Conservation (phyloP, 768 basidiomycete species). For the Leccinum fibrillosum region DNA sequence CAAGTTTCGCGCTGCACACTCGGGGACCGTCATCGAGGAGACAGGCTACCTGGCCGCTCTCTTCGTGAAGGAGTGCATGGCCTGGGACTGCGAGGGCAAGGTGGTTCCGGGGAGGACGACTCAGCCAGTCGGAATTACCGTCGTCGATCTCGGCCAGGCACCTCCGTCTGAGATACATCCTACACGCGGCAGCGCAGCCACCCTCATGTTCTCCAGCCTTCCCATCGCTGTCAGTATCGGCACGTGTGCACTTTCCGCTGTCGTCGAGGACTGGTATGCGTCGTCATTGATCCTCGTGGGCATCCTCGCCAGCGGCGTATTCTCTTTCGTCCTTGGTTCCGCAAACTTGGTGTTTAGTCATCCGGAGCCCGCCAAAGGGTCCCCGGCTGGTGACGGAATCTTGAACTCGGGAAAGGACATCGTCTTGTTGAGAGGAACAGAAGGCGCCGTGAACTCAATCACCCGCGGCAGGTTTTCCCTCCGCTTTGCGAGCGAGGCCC, state of each 20-base stretch:
- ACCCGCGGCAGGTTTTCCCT: conserved; percentile 22
- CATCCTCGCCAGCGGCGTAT: conserved; percentile 29
- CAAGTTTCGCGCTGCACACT: conserved; percentile 74
- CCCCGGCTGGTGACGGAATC: conserved; percentile 29
- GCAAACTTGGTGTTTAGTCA: conserved; percentile 20
- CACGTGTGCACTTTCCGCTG: conserved; percentile 18
- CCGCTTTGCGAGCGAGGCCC: conserved; percentile 12
- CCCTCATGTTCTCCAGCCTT: conserved; percentile 11
- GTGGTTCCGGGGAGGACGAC: conserved; percentile 11
- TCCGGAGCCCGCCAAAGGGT: conserved; percentile 22
- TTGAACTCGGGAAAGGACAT: conserved; percentile 18
- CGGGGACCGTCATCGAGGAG: conserved; percentile 45
- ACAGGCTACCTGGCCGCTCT: conserved; percentile 55
- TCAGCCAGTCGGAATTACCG: conserved; percentile 8
- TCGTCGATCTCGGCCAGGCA: conserved; percentile 6
- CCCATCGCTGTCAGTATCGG: conserved; percentile 23
- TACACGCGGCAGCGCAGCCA: not conserved
- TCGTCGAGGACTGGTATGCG: conserved; percentile 25
- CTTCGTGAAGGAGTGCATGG: conserved; percentile 27
- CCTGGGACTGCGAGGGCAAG: conserved; percentile 8
- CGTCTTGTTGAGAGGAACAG: conserved; percentile 26
- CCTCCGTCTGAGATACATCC: conserved; percentile 14
- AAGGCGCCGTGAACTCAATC: conserved; percentile 27
- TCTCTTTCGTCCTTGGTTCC: conserved; percentile 24
- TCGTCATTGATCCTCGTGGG: conserved; percentile 30